A percentile compares a stretch with the other conserved stretches of the same genome.
phyloP scores from a whole-genome alignment of 305 asterid species.

The Fraxinus latifolia region DNA sequence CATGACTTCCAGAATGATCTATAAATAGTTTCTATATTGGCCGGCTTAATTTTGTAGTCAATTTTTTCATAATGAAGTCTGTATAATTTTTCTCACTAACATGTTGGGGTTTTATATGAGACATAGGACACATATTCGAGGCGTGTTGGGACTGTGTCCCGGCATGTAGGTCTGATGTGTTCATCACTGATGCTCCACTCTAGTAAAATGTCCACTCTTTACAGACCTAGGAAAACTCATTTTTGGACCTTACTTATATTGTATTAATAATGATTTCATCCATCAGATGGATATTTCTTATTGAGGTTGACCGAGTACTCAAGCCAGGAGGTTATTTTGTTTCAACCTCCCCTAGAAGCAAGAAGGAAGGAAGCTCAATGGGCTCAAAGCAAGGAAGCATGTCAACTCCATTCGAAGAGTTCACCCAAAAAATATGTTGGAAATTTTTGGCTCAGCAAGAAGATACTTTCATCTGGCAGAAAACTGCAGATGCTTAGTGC shows the following conservation, averaged over 20 bases:
- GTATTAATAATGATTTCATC: conserved; percentile 33
- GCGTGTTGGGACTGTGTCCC: background rate
- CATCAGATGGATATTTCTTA: conserved; percentile 70
- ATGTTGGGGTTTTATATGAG: background rate
- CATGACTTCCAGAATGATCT: background rate
- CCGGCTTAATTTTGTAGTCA: background rate
- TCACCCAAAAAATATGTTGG: conserved; percentile 71
- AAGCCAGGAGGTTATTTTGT: conserved; percentile 95
- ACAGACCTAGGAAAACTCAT: background rate
- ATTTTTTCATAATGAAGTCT: background rate
- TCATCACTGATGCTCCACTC: background rate
- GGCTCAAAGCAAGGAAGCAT: conserved; percentile 44
- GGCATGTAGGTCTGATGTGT: background rate
- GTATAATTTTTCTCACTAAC: background rate
- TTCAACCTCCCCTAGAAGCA: conserved; percentile 65
- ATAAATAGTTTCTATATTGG: background rate
- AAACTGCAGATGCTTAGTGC: conserved; percentile 64
- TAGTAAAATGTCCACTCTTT: background rate
- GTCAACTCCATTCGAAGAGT: conserved; percentile 55
- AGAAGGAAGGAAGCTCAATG: conserved; percentile 47
- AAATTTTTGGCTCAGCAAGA: conserved; percentile 66
- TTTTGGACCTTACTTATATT: conserved; percentile 1
- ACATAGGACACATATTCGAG: background rate
- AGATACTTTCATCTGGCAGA: conserved; percentile 82
- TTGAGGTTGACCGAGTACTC: conserved; percentile 84